Base-by-base conservation (phyloP, 345 rosid genomes). In the Gossypium rotundifolium region DNA sequence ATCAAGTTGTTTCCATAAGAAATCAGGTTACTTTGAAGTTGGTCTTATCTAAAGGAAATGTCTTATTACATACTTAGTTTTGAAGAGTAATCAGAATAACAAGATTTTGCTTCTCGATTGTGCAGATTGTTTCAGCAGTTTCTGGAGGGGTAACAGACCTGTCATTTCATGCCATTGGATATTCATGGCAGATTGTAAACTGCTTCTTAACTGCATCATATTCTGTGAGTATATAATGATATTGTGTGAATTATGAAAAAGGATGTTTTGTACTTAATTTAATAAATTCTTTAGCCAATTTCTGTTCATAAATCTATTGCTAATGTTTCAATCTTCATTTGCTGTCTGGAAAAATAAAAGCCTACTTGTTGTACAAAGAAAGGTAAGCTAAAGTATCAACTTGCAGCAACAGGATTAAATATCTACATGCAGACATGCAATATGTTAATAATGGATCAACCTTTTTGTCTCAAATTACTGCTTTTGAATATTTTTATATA, bases 81-180 rank as follows among this genome's bases (percentile, higher is more conserved):
- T 60, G 44, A 53, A 65, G 66, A 23, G 42, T 18, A 65, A 48
- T 75, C 60, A 29, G 29, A 16, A 54, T 66, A 64, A 65, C 9
- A 55, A 59, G 22, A 60, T 38, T 70, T 74, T 74, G 17, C 18
- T 42, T 59, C 74, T 71, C 6, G 46, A 75, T 53, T 63, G 22
- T 78, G 75, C 92, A 94, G 98, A 90, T 94, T 4, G 80, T 95
- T 76, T 95, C 99, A 59, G 99, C 99, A 54, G 84, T 95, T 71
- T 95, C 96, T 63, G 99, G 99, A 69, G 99, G 99, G 77, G 82
- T 95, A 54, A 95, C 98, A 1, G 99, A 95, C 88, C 88, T 93
- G 65, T 88, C 94, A 67, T 95, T 95, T 78, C 82, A 93, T 78
- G 92, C 96, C 44, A 73, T 93, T 80, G 99, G 99, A 78, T 95